Percentiles rank a stretch among this genome's conserved stretches.
These are phyloP conservation scores for Vitis labrusca DNA, from an alignment of 164 flowering plant species.

Conservation along the genomic window DNA sequence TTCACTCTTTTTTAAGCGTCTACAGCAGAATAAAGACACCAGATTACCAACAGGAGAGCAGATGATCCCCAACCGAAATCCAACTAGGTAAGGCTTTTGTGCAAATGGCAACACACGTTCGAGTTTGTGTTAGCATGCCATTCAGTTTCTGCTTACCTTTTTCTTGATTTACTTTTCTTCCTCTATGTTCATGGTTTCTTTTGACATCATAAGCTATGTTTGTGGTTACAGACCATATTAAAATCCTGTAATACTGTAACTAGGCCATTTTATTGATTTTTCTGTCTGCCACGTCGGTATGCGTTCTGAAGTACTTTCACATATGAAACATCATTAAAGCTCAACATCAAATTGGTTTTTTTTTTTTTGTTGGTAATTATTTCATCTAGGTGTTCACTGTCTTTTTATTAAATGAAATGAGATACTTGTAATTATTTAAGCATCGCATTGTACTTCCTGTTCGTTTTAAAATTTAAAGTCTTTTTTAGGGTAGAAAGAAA, in stretches of 20 bases:
- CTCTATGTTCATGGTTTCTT: background rate
- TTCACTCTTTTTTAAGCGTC: background rate
- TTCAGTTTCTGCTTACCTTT: background rate
- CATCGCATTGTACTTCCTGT: too few relatives aligned
- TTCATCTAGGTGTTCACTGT: too few relatives aligned
- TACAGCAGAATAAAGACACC: conserved; percentile 4
- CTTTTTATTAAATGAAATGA: too few relatives aligned
- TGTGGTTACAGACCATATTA: conserved; percentile 2
- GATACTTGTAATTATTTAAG: too few relatives aligned
- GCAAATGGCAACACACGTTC: background rate
- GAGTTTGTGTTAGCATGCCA: background rate
- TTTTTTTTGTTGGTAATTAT: too few relatives aligned
- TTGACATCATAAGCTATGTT: conserved; percentile 6
- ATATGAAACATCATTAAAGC: too few relatives aligned
- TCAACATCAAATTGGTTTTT: too few relatives aligned
- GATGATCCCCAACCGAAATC: background rate
- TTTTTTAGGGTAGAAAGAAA: too few relatives aligned
- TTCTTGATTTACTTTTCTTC: background rate
- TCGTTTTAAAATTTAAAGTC: too few relatives aligned
- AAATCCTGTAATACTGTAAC: background rate
- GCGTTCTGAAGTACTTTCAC: too few relatives aligned
- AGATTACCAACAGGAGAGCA: background rate
- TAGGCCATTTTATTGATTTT: conserved; percentile 1
- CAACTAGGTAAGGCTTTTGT: background rate
- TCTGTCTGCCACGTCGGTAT: too few relatives aligned